phyloP scores from a whole-genome alignment of 768 basidiomycete species.

The Daedaleopsis nitida region DNA sequence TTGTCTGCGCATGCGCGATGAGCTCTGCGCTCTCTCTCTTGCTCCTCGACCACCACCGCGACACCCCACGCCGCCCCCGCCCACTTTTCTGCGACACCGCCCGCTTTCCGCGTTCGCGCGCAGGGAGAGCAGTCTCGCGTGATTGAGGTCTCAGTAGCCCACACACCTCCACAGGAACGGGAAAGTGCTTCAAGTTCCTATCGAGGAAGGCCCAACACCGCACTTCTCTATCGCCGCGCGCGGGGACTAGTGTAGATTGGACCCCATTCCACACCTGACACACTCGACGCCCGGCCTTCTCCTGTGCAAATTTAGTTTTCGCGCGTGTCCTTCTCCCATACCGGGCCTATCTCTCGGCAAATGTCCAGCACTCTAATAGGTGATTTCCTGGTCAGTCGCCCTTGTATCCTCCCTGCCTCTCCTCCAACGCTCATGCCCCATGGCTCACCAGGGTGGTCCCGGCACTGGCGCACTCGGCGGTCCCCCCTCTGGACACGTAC shows the following conservation, averaged over 20 bases:
- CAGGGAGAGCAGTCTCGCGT: background rate
- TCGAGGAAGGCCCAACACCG: background rate
- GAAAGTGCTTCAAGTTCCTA: background rate
- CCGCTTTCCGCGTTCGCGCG: background rate
- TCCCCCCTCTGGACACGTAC: conserved; percentile 23
- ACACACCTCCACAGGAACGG: background rate
- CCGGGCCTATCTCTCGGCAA: background rate
- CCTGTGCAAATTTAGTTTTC: conserved; percentile 1
- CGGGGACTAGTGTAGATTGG: background rate
- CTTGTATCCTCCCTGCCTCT: conserved; percentile 3
- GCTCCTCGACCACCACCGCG: conserved; percentile 17
- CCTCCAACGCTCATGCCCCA: conserved; percentile 14
- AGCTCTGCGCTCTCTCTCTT: conserved; percentile 3
- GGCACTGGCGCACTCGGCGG: conserved; percentile 26
- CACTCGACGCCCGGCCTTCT: background rate
- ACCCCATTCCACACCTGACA: background rate
- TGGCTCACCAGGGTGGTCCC: conserved; percentile 21
- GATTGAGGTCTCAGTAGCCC: background rate
- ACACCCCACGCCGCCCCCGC: background rate
- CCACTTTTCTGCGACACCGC: background rate
- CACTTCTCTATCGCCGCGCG: background rate
- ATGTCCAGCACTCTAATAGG: conserved; percentile 1
- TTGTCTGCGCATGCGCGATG: background rate
- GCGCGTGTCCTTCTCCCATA: background rate
- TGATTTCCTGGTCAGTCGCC: conserved; percentile 15